Evolutionary conservation across 2,329 filamentous ascomycete species (phyloP).

Genomic region (Pseudogymnoascus sp.): DNA sequence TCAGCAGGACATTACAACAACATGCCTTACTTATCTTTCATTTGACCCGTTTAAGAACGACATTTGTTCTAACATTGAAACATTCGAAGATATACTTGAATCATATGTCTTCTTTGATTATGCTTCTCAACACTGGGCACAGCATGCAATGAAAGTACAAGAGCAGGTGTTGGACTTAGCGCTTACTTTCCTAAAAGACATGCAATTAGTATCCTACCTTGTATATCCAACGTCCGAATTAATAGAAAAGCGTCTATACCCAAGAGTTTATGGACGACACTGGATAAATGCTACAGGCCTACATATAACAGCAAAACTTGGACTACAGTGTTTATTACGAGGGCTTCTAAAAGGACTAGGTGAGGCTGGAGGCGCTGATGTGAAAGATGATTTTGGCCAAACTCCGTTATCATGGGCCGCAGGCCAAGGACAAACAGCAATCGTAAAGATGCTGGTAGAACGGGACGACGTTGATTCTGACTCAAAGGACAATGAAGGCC

Average conservation of each 20-base stretch:
- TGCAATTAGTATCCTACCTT: not conserved
- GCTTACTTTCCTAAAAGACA: not conserved
- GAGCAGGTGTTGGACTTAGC: not conserved
- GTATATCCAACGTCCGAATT: not conserved
- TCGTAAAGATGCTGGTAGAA: not conserved
- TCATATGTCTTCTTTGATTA: not conserved
- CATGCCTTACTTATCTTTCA: not conserved
- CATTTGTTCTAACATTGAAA: not conserved
- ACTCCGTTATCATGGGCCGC: slow-evolving; percentile 9
- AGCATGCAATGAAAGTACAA: not conserved
- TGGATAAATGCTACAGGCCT: slow-evolving; percentile 13
- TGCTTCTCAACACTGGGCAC: not conserved
- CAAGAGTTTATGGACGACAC: not conserved
- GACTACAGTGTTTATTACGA: slow-evolving; percentile 8
- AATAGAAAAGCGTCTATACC: not conserved
- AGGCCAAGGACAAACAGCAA: not conserved
- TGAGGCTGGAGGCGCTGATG: not conserved
- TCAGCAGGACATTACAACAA: not conserved
- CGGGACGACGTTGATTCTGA: not conserved
- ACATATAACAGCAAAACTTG: slow-evolving; percentile 19
- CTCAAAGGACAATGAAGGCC: not conserved
- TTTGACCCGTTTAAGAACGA: not conserved
- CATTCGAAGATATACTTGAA: not conserved
- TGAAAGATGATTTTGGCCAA: not conserved
- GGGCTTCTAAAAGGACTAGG: not conserved